Evolutionary conservation across 2,329 filamentous ascomycete species (phyloP).

Genomic region (Cercospora citrullina): DNA sequence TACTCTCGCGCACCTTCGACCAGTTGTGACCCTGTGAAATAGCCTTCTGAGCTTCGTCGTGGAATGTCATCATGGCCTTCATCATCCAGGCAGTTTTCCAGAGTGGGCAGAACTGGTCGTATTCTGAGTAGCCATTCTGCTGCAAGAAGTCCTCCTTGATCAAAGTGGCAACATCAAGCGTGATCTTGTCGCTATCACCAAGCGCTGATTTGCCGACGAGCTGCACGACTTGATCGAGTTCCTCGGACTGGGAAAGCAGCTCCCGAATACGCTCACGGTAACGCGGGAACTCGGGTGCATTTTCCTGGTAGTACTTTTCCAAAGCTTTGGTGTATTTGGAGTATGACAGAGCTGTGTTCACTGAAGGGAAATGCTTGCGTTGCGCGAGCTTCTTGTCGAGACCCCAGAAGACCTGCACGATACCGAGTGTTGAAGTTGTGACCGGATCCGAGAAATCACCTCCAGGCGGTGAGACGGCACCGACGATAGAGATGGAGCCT

Average conservation of each 20-base stretch:
- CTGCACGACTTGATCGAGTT: slow-evolving; percentile 97
- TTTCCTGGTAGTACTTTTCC: slow-evolving; percentile 91
- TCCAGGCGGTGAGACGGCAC: slow-evolving; percentile 93
- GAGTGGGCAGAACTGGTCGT: slow-evolving; percentile 97
- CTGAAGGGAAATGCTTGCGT: slow-evolving; percentile 97
- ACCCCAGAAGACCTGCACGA: slow-evolving; percentile 99
- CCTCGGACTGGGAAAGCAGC: slow-evolving; percentile 90
- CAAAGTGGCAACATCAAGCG: slow-evolving; percentile 83
- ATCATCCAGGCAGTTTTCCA: slow-evolving; percentile 99
- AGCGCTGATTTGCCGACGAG: slow-evolving; percentile 96
- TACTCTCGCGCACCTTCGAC: slow-evolving; percentile 89
- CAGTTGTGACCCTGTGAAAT: slow-evolving; percentile 87
- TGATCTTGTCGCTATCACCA: slow-evolving; percentile 97
- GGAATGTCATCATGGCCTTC: slow-evolving; percentile 98
- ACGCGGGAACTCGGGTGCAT: slow-evolving; percentile 90
- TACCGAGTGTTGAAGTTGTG: slow-evolving; percentile 87
- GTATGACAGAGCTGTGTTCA: slow-evolving; percentile 94
- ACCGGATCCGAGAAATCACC: slow-evolving; percentile 99
- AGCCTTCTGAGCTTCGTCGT: slow-evolving; percentile 96
- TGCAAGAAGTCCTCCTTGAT: slow-evolving; percentile 99
- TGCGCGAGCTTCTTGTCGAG: slow-evolving; percentile 99
- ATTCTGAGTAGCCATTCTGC: slow-evolving; percentile 98
- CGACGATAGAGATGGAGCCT: slow-evolving; percentile 96
- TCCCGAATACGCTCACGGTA: slow-evolving; percentile 92
- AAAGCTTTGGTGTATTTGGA: slow-evolving; percentile 90